Base-by-base conservation (phyloP, 352 stramenopile species). In the Phytophthora sansomeana region DNA sequence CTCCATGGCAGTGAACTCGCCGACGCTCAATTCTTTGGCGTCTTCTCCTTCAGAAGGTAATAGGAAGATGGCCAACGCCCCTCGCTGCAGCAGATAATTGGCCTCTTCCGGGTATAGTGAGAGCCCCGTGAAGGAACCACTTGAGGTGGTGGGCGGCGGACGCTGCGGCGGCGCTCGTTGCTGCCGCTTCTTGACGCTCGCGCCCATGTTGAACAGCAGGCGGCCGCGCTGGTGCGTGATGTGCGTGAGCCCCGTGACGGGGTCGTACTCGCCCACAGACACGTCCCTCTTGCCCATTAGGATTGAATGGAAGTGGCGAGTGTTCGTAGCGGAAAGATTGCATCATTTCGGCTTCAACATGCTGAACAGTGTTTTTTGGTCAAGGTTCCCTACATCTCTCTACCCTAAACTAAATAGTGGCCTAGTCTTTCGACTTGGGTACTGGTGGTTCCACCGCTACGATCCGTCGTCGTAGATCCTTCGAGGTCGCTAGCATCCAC, bases 131-230 rank as follows among this genome's bases (percentile, higher is more conserved):
- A 84, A 88, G 9, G 42, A 39, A 6, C 80, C 80, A 2, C 72
- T 87, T 19, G 61, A 67, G n/a, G 75, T 63, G 19, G 24, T 32
- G 17, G 42, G 58, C 33, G 26, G 51, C 26, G 48, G 21, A 17
- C 30, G 60, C 14, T 29, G 30, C n/a, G 60, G 30, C 3, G 29
- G n/a, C n/a, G 48, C 52, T 29, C 49, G 51, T 29, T 57, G 44
- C 58, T 81, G 63, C 41, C 55, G 68, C 59, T 89, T 78, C 63
- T 72, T 72, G 42, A 63, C 39, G 28, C 74, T 77, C 26, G 75
- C 67, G 4, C 87, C 87, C 80, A 93, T 90, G 63, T 92, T 85
- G 57, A 93, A 93, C 13, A 92, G 73, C 61, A 91, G 57, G 6
- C 85, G 81, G 0, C 87, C 87, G 16, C 82, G 85, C 64, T 95